Base-by-base conservation (phyloP, 2,329 filamentous ascomycete genomes). In the Fusarium redolens region DNA sequence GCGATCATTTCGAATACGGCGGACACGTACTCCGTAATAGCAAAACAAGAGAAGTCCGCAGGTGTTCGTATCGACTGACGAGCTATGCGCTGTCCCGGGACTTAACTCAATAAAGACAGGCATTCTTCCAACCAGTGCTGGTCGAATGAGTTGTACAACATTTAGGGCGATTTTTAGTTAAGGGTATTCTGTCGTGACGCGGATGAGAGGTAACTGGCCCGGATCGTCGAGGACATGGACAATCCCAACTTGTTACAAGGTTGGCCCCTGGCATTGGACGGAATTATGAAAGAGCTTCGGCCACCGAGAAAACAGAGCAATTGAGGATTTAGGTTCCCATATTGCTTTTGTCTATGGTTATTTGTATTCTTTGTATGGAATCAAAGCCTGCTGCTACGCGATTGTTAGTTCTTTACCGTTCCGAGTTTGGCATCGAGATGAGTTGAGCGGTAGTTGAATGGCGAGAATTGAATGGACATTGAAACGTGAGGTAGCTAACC, bases 1-100 rank as follows among this genome's bases (percentile, higher is more conserved):
- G 50, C 38, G 22, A 51, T 43, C 38, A 48, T 28, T 37, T 57
- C 44, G 50, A 40, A 67, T 33, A 59, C 40, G 31, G 40, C 56
- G 65, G 69, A 65, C 72, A 75, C 70, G 65, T 65, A 69, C 25
- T 25, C 25, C 66, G 57, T 65, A 61, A 63, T 37, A 20, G 41
- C 43, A 66, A 52, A 54, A 55, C 57, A 60, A 48, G 54, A 58
- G 33, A 51, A 75, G 56, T 63, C 57, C 56, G 38, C 31, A 55
- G 45, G 54, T 43, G 56, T 56, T 72, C 60, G 60, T 75, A 65
- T 69, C 54, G 55, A 47, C 51, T 52, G 38, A 59, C 41, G 31
- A 56, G 65, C 58, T 68, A 63, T 67, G 71, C 47, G 63, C 61
- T 71, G 65, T 67, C 61, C 44, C 38, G 54, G 40, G 44, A 63